Evolutionary conservation across 768 basidiomycete species (phyloP), one percentile per base, ranked within the genome.

Genomic region (Cubamyces lactineus): DNA sequence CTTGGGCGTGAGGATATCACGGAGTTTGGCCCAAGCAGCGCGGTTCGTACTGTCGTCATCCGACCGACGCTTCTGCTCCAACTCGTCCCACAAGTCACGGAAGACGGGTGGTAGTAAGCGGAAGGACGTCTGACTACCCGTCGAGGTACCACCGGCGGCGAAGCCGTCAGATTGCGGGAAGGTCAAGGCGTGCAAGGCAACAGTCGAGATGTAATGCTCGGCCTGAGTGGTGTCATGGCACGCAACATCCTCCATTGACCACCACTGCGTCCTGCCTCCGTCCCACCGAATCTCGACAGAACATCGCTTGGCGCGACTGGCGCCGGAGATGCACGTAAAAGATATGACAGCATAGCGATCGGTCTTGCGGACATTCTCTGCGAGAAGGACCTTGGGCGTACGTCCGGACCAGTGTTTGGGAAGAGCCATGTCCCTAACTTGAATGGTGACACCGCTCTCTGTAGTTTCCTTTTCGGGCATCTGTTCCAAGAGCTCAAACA

Each of bases 1-100:
- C 75, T 87, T 92, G n/a, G 78, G 72, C 54, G 84, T 82, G n/a
- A 90, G 70, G 19, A 96, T 84, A 16, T 72, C 74, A 60, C 82
- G 80, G 52, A 96, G 72, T 58, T 82, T 86, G 6, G 79, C 80
- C 94, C 97, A 96, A 12, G 86, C 74, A 8, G 72, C 74, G 30
- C 91, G 78, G 70, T 96, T 95, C 19, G 77, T 80, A 19, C 70
- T 72, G 62, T 93, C 87, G 57, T 89, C 86, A 34, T 77, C 77
- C 6, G 69, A 62, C 67, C 87, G 91, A 67, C 91, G 81, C 26
- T 78, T 75, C 3, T 66, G 71, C 68, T 95, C 94, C 16, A 98
- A 76, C 72, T 96, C 92, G 57, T 92, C 89, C 96, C 96, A 99
- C 17, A 99, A 77, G 72, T 94, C 91, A 63, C 94, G 84, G 74